Conservation (phyloP, 225 moss, liverwort and hornwort species). For the Straminergon stramineum region DNA sequence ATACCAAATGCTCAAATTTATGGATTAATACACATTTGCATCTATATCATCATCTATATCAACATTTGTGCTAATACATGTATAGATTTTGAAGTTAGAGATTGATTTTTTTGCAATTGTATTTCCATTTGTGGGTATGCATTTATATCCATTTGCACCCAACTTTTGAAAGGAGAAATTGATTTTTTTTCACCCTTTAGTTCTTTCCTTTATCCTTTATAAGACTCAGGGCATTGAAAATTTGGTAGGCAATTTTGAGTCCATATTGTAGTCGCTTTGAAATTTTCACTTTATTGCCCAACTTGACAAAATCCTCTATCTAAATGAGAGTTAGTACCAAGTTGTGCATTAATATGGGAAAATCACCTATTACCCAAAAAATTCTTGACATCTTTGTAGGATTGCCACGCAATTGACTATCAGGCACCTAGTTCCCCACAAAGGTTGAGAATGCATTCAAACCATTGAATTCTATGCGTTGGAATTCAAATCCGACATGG, state of each 20-base stretch:
- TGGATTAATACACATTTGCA: neutral
- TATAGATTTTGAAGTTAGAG: neutral
- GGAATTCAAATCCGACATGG: neutral
- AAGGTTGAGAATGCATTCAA: neutral
- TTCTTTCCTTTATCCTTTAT: neutral
- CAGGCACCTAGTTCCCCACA: rapidly evolving
- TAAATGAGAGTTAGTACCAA: neutral
- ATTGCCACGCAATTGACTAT: neutral
- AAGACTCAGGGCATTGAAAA: too few species aligned
- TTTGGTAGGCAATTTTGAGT: neutral
- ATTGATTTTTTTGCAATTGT: too few species aligned
- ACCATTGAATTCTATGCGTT: rapidly evolving
- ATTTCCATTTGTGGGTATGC: too few species aligned
- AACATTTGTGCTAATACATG: neutral
- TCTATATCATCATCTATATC: neutral
- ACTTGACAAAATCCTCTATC: neutral
- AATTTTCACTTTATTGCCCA: neutral
- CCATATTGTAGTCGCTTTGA: neutral
- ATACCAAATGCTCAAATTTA: neutral
- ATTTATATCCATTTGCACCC: neutral
- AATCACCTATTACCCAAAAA: neutral
- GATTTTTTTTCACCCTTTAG: neutral
- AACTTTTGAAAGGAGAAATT: neutral
- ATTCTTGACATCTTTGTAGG: too few species aligned
- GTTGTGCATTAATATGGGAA: neutral